A percentile compares a stretch with the other conserved stretches of the same genome.
phyloP scores from a whole-genome alignment of 352 stramenopile genomes.

The Phytophthora citricola region DNA sequence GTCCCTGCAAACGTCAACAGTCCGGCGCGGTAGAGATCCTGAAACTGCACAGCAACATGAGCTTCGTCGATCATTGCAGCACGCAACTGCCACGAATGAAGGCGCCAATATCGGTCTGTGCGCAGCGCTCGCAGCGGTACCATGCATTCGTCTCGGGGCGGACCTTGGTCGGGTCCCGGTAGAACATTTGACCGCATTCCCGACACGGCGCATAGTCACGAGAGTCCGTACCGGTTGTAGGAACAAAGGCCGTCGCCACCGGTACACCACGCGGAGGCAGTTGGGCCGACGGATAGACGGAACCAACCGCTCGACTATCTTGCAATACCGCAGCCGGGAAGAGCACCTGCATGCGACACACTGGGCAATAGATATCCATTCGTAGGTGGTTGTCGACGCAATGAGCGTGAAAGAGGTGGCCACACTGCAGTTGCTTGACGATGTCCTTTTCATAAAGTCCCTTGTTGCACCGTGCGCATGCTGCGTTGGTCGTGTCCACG shows the following conservation, averaged over 20 bases:
- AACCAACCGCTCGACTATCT: slow-evolving; percentile 9
- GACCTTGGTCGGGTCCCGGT: slow-evolving; percentile 56
- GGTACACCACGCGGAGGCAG: slow-evolving; percentile 27
- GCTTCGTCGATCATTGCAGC: slow-evolving; percentile 44
- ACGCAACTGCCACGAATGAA: slow-evolving; percentile 64
- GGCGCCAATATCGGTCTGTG: slow-evolving; percentile 53
- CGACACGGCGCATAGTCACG: slow-evolving; percentile 58
- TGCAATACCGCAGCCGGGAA: slow-evolving; percentile 46
- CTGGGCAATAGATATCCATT: slow-evolving; percentile 52
- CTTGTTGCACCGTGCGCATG: slow-evolving; percentile 52
- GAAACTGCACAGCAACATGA: background rate
- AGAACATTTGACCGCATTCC: slow-evolving; percentile 71
- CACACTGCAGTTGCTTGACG: slow-evolving; percentile 66
- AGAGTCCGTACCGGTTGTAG: slow-evolving; percentile 45
- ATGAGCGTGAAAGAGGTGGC: slow-evolving; percentile 66
- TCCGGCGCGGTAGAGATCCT: background rate
- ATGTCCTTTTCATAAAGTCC: slow-evolving; percentile 37
- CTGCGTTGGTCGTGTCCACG: slow-evolving; percentile 30
- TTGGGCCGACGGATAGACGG: slow-evolving; percentile 29
- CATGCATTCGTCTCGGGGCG: slow-evolving; percentile 71
- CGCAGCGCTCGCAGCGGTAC: slow-evolving; percentile 72
- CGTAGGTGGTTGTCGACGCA: slow-evolving; percentile 68
- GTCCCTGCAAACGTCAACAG: slow-evolving; percentile 1
- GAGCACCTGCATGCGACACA: slow-evolving; percentile 68
- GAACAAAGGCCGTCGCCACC: slow-evolving; percentile 36